Evolutionary conservation across 1,139 yeast species (phyloP).

Genomic region (Tardiomyces blankii): DNA sequence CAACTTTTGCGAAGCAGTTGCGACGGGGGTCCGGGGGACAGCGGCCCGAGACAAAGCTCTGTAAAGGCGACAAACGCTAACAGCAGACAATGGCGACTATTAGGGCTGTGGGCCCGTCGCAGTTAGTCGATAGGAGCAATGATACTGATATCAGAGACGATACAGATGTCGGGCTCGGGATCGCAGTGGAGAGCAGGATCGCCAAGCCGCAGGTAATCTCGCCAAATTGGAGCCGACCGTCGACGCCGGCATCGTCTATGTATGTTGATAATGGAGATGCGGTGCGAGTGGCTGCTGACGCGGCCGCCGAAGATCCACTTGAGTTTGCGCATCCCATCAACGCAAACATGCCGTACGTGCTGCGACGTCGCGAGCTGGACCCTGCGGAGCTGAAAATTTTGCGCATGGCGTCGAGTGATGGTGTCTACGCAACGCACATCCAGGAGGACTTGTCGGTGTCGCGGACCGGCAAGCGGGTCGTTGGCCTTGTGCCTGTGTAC

Average conservation of each 20-base stretch:
- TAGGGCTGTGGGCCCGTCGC: background rate
- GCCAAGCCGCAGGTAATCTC: background rate
- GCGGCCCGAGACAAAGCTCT: too few species aligned
- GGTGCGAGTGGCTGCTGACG: background rate
- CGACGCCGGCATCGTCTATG: background rate
- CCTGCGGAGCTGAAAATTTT: constrained; percentile 1
- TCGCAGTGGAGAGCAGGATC: background rate
- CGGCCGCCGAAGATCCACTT: background rate
- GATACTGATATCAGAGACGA: background rate
- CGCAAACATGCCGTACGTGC: constrained; percentile 8
- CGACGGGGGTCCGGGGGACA: too few species aligned
- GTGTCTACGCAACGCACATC: background rate
- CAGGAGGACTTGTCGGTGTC: background rate
- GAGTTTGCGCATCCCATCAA: constrained; percentile 14
- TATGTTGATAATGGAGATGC: background rate
- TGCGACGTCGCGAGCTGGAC: constrained; percentile 12
- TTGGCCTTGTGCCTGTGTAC: constrained; percentile 14
- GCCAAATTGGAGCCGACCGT: background rate
- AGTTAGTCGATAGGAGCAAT: background rate
- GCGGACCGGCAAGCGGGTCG: background rate
- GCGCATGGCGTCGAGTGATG: background rate
- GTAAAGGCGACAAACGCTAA: too few species aligned
- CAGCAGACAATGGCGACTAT: background rate
- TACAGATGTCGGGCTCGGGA: background rate
- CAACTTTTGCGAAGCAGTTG: too few species aligned